Percentiles rank a stretch among this genome's conserved stretches.
phyloP scores from a whole-genome alignment of 1,139 yeast species.

The Candida sp. region DNA sequence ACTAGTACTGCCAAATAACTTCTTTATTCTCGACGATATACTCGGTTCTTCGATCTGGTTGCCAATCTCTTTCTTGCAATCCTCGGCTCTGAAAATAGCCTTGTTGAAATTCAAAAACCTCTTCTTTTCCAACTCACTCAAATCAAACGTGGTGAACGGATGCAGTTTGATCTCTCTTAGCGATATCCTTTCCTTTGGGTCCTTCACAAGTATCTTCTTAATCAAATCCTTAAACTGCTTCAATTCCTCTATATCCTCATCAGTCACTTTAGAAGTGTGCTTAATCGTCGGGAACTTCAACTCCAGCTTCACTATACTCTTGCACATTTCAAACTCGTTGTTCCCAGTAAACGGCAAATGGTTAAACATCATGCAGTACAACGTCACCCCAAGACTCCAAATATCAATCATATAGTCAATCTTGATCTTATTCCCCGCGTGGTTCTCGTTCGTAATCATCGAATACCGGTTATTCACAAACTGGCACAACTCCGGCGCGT shows the following conservation, averaged over 20 bases:
- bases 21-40: conserved; percentile 29
- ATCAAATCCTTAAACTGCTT: conserved; percentile 39
- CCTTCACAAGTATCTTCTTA: conserved; percentile 39
- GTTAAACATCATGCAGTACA: conserved; percentile 61
- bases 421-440: conserved; percentile 22
- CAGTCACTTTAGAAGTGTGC: conserved; percentile 31
- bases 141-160: conserved; percentile 42
- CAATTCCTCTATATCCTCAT: conserved; percentile 39
- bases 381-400: conserved; percentile 69
- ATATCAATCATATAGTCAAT: conserved; percentile 58
- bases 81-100: conserved; percentile 16
- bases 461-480: conserved; percentile 47
- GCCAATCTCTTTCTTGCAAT: conserved; percentile 11
- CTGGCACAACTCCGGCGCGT: conserved; percentile 72
- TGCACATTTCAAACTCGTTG: conserved; percentile 62
- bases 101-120: conserved; percentile 27
- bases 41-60: conserved; percentile 13
- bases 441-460: conserved; percentile 31
- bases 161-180: conserved; percentile 47
- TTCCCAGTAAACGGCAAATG: conserved; percentile 65
- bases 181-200: conserved; percentile 44
- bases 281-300: conserved; percentile 38
- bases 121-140: conserved; percentile 23
- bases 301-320: conserved; percentile 49
- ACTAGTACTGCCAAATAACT: conserved; percentile 22